Base-by-base conservation (phyloP, 2,329 filamentous ascomycete species). In the Aspergillus pseudotamarii region DNA sequence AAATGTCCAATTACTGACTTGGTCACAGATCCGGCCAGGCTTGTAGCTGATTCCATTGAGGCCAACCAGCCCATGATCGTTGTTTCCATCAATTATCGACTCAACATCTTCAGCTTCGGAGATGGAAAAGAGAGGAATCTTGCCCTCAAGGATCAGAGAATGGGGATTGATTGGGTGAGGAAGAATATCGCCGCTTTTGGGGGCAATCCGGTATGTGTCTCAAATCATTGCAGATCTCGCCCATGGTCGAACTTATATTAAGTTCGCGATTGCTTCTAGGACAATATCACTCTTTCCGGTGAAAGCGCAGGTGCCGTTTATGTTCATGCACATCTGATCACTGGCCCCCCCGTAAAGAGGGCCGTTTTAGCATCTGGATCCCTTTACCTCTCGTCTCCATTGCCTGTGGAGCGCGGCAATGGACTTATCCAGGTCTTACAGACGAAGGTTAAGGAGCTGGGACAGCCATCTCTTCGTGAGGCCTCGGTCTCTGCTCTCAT, bases 261-360 rank as follows among this genome's bases (percentile, higher is more conserved):
- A 46, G 36, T 41, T 21, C 26, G 23, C 3, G 19, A 48, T 16
- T 11, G 30, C 14, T 10, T 23, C 14, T 36, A 81, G 78, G 26
- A 72, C 2, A 76, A 76, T 26, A 75, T 83, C 8, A 83, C 81
- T 0, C 59, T 83, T 2, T 76, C 76, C 0, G 81, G 81, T 4
- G 81, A 83, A 63, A 83, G 81, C 51, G 81, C 82, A 0, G 82
- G 81, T 0, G 82, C 78, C 3, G 73, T 83, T 1, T 82, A 82
- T 28, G 74, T 72, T 5, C 82, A 83, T 66, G 81, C 79, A 1
- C 81, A 80, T 68, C 45, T 79, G 16, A 72, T 77, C 23, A 71
- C 72, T 1, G 74, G 75, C 4, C 73, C 71, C 2, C 72, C 69
- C 1, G 67, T 79, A 0, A 74, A 69, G 34, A 73, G 78, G 50